Base-by-base conservation (phyloP, 768 basidiomycete species). In the Panaeolus cyanescens region DNA sequence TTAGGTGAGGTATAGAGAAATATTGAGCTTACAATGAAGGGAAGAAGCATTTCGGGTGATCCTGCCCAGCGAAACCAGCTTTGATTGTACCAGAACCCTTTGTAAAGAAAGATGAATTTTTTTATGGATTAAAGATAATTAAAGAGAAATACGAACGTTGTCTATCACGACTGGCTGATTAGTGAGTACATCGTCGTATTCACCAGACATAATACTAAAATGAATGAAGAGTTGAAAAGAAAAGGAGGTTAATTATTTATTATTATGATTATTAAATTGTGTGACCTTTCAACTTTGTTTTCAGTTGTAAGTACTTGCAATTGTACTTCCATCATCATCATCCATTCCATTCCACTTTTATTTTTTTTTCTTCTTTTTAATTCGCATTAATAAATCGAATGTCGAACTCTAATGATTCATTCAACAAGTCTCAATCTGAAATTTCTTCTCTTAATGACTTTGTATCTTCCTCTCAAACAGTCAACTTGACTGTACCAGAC, bases 101-200 rank as follows among this genome's bases (percentile, higher is more conserved):
- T 60, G 64, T 65, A 70, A 64, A 68, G 69, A 71, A 67, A 62
- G 63, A 64, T 63, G 71, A 66, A 60, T 61, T 68, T 60, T 63
- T 59, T 60, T 62, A 36, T 54, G 31, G 53, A 37, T 55, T 57
- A 56, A 65, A 15, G 59, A 32, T n/a, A 39, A 58, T 15, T 55
- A 56, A 42, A 58, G 57, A 28, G 58, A 61, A 61, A 64, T 55
- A 80, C 89, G 67, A 65, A 96, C 96, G 79, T 99, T 99, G 83
- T 99, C 96, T 70, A 99, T 97, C 65, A 99, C 96, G 61, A 99
- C 95, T 5, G 96, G 96, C 77, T 99, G 96, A 80, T 98, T 99
- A 61, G 96, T 96, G 74, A 97, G 85, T 67, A 95, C 93, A 73
- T 95, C 93, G 74, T 95, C 93, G 76, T 88, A 94, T 79, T 94